phyloP scores from a whole-genome alignment of 208 protist genomes.

The Vickermania ingenoplastis region DNA sequence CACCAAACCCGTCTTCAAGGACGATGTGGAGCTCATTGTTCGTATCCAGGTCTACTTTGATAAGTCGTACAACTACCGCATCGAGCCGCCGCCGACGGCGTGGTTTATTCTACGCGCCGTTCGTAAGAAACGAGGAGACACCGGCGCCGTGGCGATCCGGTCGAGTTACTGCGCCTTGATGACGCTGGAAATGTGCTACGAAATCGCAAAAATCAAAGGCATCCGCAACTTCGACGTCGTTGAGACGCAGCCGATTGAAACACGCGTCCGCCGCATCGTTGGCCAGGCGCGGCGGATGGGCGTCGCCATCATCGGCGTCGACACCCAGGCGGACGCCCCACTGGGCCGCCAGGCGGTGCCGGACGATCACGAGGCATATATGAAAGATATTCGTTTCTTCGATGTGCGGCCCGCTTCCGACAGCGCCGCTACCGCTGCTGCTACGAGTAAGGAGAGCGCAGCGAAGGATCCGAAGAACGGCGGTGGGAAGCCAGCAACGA shows the following conservation, averaged over 20 bases:
- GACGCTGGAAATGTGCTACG: conserved; percentile 88
- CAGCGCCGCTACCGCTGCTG: background rate
- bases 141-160: conserved; percentile 38
- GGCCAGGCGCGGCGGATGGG: conserved; percentile 83
- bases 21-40: conserved; percentile 82
- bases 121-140: conserved; percentile 78
- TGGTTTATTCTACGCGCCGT: conserved; percentile 76
- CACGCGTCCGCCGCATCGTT: conserved; percentile 71
- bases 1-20: conserved; percentile 81
- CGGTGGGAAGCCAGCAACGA: background rate
- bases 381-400: conserved; percentile 29
- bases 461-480: background rate
- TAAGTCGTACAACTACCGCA: conserved; percentile 80
- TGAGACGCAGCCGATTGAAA: conserved; percentile 79
- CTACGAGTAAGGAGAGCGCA: background rate
- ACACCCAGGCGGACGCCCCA: conserved; percentile 66
- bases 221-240: conserved; percentile 46
- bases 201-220: conserved; percentile 87
- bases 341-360: conserved; percentile 18
- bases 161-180: conserved; percentile 69
- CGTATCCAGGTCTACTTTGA: conserved; percentile 90
- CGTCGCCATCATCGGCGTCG: conserved; percentile 81
- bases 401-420: background rate
- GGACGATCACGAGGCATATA: conserved; percentile 2
- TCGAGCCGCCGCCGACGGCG: conserved; percentile 80